Evolutionary conservation across 1,139 yeast genomes (phyloP), one percentile per base, ranked within the genome.

Genomic region (Candida mesenterica): DNA sequence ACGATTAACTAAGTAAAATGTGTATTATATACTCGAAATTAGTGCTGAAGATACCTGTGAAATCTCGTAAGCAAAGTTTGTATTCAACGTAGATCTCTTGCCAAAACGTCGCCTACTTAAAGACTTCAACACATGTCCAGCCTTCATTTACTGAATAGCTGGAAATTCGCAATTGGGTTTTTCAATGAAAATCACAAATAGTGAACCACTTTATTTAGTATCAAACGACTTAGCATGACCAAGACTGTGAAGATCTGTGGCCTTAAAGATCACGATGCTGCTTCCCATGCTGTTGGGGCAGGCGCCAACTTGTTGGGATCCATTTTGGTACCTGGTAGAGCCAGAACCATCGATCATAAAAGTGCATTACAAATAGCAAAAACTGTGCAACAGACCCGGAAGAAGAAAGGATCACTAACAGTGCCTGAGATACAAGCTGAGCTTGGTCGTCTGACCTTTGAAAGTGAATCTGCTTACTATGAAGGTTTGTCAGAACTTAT

Each of bases 281-380:
- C 97, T 0, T 44, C 61, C 23, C 55, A 53, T 3, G 97, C 97
- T 0, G 62, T 88, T 0, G 76, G 72, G 0, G 49, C 68, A 10
- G 95, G 94, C 0, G 90, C 97, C 0, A 77, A 84, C 46, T 59
- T 88, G 35, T 51, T 92, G 4, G 98, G 98, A 1, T 77, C 87
- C 55, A 92, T 92, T 28, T 56, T 92, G 52, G 97, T 88, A 1
- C 97, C 97, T 0, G 75, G 76, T 23, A 67, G 96, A 40, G 72
- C 75, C 25, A 72, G 98, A 34, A 86, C 96, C 0, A 74, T 88
- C 1, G 74, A 75, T 12, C 52, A 58, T 0, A 68, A 57, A 0
- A 66, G 62, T 3, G 97, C 95, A 0, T 53, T 52, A 33, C 55
- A 60, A 23, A 82, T 92, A 5, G 65, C 84, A 0, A 39, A 43